These are phyloP conservation scores for Plasmodium vinckei DNA, from an alignment of 169 alveolate genomes.

Conservation along the genomic window DNA sequence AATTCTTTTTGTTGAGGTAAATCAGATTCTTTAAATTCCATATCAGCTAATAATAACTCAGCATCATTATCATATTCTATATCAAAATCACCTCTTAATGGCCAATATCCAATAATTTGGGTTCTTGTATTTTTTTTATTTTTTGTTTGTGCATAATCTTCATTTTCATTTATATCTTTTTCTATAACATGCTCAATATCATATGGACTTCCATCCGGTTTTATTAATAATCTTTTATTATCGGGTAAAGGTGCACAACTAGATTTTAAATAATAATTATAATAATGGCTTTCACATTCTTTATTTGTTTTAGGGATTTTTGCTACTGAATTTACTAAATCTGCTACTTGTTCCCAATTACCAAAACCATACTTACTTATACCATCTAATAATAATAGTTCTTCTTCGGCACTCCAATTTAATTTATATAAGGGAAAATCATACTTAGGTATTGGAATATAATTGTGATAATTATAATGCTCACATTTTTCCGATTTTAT, in stretches of 20 bases:
- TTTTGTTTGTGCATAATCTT: conserved; percentile 61
- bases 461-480: conserved; percentile 88
- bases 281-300: conserved; percentile 88
- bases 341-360: conserved; percentile 90
- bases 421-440: conserved; percentile 85
- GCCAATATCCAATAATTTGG: conserved; percentile 95
- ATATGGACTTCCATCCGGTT: conserved; percentile 68
- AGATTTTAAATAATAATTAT: conserved; percentile 84
- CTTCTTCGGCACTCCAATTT: conserved; percentile 95
- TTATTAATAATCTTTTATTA: conserved; percentile 61
- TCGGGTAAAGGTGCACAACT: conserved; percentile 88
- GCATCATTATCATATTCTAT: conserved; percentile 99
- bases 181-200: conserved; percentile 58
- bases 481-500: conserved; percentile 81
- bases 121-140: conserved; percentile 84
- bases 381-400: conserved; percentile 90
- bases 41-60: conserved; percentile 96
- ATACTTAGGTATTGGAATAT: conserved; percentile 92
- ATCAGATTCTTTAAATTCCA: conserved; percentile 94
- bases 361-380: conserved; percentile 93
- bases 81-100: conserved; percentile 98
- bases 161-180: conserved; percentile 55
- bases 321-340: conserved; percentile 81
- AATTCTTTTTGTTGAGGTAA: conserved; percentile 89
- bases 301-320: conserved; percentile 83